Percentiles rank a stretch among this genome's conserved stretches.
Conservation (phyloP, 2,329 filamentous ascomycete species). For the Arthrobotrys musiformis region DNA sequence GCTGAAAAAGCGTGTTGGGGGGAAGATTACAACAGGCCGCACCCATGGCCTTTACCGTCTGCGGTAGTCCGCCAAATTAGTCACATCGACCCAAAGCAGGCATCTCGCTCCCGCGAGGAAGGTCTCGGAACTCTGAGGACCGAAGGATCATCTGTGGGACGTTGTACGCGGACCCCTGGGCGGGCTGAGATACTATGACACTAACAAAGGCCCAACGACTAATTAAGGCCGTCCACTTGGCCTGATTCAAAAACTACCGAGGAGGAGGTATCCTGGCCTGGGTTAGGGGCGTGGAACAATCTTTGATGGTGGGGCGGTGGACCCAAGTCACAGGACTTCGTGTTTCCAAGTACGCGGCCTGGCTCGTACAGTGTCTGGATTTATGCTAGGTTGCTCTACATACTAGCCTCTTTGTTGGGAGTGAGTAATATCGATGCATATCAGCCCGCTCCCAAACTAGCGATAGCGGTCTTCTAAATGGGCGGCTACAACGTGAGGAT, state of each 20-base stretch:
- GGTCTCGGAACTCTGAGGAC: constrained; percentile 6
- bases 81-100: constrained; percentile 13
- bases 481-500: neutral
- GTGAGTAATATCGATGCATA: neutral
- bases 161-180: neutral
- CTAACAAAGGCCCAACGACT: neutral
- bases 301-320: neutral
- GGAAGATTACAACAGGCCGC: constrained; percentile 11
- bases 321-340: constrained; percentile 5
- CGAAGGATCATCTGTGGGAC: neutral
- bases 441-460: too few species aligned
- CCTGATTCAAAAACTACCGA: too few species aligned
- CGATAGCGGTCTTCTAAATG: neutral
- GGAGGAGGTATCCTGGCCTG: too few species aligned
- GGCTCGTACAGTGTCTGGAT: neutral
- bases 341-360: neutral
- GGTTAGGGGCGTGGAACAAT: neutral
- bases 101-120: neutral
- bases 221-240: neutral
- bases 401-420: neutral
- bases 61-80: constrained; percentile 12
- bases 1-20: constrained; percentile 14
- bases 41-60: constrained; percentile 17
- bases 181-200: neutral
- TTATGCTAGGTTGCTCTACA: neutral